Base-by-base conservation (phyloP, 768 basidiomycete species). In the Lactarius evosmus region DNA sequence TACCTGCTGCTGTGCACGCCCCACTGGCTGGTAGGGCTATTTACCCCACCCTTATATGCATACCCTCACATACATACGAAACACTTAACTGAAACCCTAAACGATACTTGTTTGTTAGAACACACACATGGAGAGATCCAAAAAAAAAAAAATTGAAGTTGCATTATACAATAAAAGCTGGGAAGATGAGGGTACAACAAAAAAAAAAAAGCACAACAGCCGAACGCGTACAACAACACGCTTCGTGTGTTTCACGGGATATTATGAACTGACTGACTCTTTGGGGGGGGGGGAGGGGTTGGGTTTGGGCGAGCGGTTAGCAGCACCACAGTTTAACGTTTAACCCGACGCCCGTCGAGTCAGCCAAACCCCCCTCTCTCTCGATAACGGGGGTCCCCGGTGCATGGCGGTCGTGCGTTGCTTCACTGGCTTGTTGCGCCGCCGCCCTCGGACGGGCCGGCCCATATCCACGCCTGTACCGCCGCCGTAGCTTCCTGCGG, bases 401-500 rank as follows among this genome's bases (percentile, higher is more conserved):
- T n/a, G n/a, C n/a, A n/a, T n/a, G n/a, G n/a, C n/a, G n/a, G n/a
- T n/a, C n/a, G n/a, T n/a, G n/a, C n/a, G n/a, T n/a, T n/a, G n/a
- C n/a, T n/a, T n/a, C n/a, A n/a, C n/a, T n/a, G n/a, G n/a, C n/a
- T n/a, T n/a, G n/a, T n/a, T n/a, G n/a, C n/a, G n/a, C n/a, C n/a
- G n/a, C 27, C 25, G 30, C 41, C 29, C 3, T 60, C 55, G 25
- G 64, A 29, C 25, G 60, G 14, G 8, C 40, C 33, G 41, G 65
- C 49, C 80, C 91, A 96, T 75, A 97, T 91, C 90, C 91, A 96
- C 60, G 86, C 77, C 72, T 86, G 80, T 38, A 94, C 87, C 1
- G 75, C 79, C n/a, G 74, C 75, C 58, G 82, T 83, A 58, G 92
- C 90, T 69, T 84, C 81, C 56, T 81, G 75, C 16, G 89, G 83